Evolutionary conservation across 768 basidiomycete genomes (phyloP).

Genomic region (Pleurotus giganteus): DNA sequence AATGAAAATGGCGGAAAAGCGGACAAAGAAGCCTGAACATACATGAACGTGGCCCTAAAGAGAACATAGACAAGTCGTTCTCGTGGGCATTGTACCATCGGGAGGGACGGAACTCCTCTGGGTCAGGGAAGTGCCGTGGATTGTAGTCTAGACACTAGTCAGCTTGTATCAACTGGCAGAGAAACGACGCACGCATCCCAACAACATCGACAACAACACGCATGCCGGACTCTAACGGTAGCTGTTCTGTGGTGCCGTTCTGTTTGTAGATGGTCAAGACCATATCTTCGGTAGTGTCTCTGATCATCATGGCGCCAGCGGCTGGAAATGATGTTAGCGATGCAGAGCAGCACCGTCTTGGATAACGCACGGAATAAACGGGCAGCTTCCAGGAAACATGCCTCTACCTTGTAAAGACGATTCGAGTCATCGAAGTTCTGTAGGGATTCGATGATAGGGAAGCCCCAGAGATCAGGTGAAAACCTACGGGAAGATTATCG

Average conservation of each 20-base stretch:
- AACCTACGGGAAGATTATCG: slow-evolving; percentile 30
- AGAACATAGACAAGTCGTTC: not conserved
- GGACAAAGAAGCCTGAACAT: not conserved
- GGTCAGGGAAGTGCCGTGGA: slow-evolving; percentile 45
- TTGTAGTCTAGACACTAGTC: slow-evolving; percentile 39
- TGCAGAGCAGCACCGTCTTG: too few species aligned
- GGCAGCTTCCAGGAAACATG: slow-evolving; percentile 40
- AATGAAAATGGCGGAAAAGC: not conserved
- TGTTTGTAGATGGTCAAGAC: slow-evolving; percentile 31
- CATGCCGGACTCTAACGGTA: not conserved
- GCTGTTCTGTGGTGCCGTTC: not conserved
- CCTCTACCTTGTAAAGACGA: slow-evolving; percentile 40
- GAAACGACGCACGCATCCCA: slow-evolving; percentile 40
- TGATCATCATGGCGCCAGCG: slow-evolving; percentile 36
- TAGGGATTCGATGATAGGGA: not conserved
- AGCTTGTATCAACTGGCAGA: not conserved
- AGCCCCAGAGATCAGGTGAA: not conserved
- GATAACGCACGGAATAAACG: slow-evolving; percentile 41
- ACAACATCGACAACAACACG: slow-evolving; percentile 43
- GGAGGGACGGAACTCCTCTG: slow-evolving; percentile 45
- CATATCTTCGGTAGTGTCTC: slow-evolving; percentile 41
- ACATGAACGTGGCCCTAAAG: not conserved
- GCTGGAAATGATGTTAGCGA: too few species aligned
- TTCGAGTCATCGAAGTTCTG: slow-evolving; percentile 38
- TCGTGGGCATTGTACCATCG: slow-evolving; percentile 37